phyloP scores from a whole-genome alignment of 768 basidiomycete species.

The Candolleomyces aberdarensis region DNA sequence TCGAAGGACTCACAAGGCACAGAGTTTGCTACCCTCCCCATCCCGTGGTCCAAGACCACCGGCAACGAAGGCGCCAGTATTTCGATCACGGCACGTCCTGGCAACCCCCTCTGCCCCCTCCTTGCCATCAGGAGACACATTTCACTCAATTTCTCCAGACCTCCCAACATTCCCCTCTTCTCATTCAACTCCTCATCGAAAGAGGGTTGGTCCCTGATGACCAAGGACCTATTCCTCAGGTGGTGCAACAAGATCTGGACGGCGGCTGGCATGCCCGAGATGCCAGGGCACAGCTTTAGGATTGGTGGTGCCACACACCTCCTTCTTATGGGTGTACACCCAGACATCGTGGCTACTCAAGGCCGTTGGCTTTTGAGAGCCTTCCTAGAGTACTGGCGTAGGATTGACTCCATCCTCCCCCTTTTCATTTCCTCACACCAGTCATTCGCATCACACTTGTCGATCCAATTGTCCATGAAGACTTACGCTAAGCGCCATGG shows the following conservation, averaged over 20 bases:
- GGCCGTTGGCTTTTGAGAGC: constrained; percentile 31
- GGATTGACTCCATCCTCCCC: background rate
- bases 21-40: background rate
- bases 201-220: background rate
- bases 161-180: background rate
- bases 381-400: constrained; percentile 27
- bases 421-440: background rate
- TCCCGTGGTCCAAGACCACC: background rate
- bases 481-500: too few species aligned
- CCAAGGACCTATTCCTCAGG: constrained; percentile 5
- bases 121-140: background rate
- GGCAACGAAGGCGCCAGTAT: background rate
- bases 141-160: background rate
- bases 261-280: background rate
- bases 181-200: background rate
- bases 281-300: constrained; percentile 23
- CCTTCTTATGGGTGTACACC: constrained; percentile 21
- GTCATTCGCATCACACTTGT: too few species aligned
- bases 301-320: constrained; percentile 27
- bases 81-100: background rate
- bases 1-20: constrained; percentile 23
- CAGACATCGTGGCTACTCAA: constrained; percentile 28
- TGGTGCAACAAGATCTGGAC: constrained; percentile 13
- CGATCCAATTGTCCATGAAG: too few species aligned
- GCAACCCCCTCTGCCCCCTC: background rate